Percentiles rank a stretch among this genome's conserved stretches.
These are phyloP conservation scores for Metschnikowia dekortorum DNA, from an alignment of 805 yeast species.

Conservation along the genomic window DNA sequence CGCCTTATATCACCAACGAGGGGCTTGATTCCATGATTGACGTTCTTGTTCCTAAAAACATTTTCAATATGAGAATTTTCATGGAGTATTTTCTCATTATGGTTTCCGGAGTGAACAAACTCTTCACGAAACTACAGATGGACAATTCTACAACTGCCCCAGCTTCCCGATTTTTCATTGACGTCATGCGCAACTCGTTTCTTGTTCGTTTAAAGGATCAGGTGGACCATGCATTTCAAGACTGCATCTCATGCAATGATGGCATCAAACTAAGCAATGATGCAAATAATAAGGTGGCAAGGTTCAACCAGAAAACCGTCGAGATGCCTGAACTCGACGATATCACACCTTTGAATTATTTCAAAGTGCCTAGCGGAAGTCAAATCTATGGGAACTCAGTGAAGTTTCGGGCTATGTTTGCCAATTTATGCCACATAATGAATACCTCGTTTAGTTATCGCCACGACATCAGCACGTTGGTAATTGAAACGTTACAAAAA, in stretches of 20 bases:
- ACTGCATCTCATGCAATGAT: constrained; percentile 19
- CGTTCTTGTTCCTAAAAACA: constrained; percentile 61
- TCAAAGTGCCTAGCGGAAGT: constrained; percentile 4
- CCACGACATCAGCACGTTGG: constrained; percentile 47
- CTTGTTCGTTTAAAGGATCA: constrained; percentile 60
- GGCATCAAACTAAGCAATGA: constrained; percentile 6
- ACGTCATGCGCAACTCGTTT: constrained; percentile 61
- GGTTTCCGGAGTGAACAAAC: constrained; percentile 49
- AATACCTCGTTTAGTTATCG: constrained; percentile 61
- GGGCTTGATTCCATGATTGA: constrained; percentile 53
- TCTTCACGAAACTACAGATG: constrained; percentile 20
- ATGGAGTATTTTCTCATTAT: constrained; percentile 70
- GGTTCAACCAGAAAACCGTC: constrained; percentile 9
- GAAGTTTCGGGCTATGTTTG: constrained; percentile 45
- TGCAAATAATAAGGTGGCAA: not conserved
- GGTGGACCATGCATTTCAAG: constrained; percentile 49
- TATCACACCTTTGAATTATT: not conserved
- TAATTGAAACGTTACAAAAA: constrained; percentile 35
- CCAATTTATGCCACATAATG: constrained; percentile 46
- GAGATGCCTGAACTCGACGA: constrained; percentile 6
- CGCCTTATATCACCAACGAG: constrained; percentile 58
- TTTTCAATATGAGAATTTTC: constrained; percentile 76
- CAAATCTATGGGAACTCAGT: constrained; percentile 39
- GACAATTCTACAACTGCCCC: constrained; percentile 9
- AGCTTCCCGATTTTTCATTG: constrained; percentile 48